Percentiles rank a stretch among this genome's conserved stretches.
These are phyloP conservation scores for Boletus bicolor DNA, from an alignment of 768 basidiomycete species.

Conservation along the genomic window DNA sequence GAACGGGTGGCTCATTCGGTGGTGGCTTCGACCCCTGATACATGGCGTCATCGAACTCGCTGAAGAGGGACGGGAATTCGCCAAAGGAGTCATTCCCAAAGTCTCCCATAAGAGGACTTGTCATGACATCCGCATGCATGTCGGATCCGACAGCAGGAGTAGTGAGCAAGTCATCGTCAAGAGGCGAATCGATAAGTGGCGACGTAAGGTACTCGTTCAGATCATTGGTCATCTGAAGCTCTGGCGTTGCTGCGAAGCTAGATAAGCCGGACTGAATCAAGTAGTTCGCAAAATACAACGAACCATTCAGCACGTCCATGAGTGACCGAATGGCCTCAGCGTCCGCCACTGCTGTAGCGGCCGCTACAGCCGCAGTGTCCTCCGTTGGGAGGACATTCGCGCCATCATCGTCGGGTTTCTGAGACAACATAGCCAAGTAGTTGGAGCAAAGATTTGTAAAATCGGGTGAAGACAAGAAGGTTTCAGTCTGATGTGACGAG, in stretches of 20 bases:
- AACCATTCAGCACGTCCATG: conserved; percentile 40
- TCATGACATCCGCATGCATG: conserved; percentile 38
- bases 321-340: conserved; percentile 36
- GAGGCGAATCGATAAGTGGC: conserved; percentile 45
- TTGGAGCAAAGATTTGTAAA: conserved; percentile 49
- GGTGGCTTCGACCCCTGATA: conserved; percentile 18
- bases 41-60: conserved; percentile 12
- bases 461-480: conserved; percentile 35
- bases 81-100: conserved; percentile 31
- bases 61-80: conserved; percentile 34
- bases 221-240: conserved; percentile 35
- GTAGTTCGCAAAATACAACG: not conserved
- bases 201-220: conserved; percentile 46
- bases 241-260: conserved; percentile 31
- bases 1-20: conserved; percentile 3
- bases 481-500: conserved; percentile 21
- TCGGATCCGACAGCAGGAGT: conserved; percentile 41
- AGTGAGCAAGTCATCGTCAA: conserved; percentile 43
- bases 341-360: conserved; percentile 21
- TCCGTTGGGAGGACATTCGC: conserved; percentile 31
- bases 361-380: conserved; percentile 27
- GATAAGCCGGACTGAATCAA: not conserved
- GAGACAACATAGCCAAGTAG: conserved; percentile 68
- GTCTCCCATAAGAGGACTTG: conserved; percentile 41
- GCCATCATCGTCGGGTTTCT: conserved; percentile 42